Evolutionary conservation across 2,329 filamentous ascomycete species (phyloP).

Genomic region (Alternaria tenuissima): DNA sequence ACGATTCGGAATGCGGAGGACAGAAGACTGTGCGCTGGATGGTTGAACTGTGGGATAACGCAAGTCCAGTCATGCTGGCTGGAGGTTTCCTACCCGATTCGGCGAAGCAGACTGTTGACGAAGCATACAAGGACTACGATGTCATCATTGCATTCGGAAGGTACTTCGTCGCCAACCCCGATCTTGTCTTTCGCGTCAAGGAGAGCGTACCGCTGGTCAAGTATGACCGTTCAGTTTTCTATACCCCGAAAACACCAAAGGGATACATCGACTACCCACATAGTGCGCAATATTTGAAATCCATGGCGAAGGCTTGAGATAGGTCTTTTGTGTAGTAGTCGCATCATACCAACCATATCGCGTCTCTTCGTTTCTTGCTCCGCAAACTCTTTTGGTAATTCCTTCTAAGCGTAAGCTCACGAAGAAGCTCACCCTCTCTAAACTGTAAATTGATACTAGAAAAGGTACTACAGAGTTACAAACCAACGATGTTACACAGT

Average conservation of each 20-base stretch:
- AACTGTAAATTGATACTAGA: too few species aligned
- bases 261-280: conserved; percentile 25
- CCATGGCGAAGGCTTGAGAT: conserved; percentile 1
- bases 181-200: conserved; percentile 55
- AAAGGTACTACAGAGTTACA: too few species aligned
- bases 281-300: conserved; percentile 16
- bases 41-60: conserved; percentile 15
- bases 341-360: neutral
- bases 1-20: conserved; percentile 22
- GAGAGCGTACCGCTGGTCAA: conserved; percentile 49
- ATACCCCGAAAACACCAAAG: conserved; percentile 21
- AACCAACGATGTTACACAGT: too few species aligned
- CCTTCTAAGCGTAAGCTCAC: too few species aligned
- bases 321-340: neutral
- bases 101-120: conserved; percentile 41
- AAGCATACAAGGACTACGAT: conserved; percentile 47
- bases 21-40: conserved; percentile 24
- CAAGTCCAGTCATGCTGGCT: conserved; percentile 44
- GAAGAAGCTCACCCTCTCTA: too few species aligned
- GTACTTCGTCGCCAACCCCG: conserved; percentile 56
- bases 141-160: conserved; percentile 53
- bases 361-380: neutral
- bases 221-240: conserved; percentile 49
- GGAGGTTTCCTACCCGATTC: conserved; percentile 51
- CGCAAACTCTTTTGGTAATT: neutral